phyloP scores from a whole-genome alignment of 768 basidiomycete species.

The Boletus rubroflammeus region DNA sequence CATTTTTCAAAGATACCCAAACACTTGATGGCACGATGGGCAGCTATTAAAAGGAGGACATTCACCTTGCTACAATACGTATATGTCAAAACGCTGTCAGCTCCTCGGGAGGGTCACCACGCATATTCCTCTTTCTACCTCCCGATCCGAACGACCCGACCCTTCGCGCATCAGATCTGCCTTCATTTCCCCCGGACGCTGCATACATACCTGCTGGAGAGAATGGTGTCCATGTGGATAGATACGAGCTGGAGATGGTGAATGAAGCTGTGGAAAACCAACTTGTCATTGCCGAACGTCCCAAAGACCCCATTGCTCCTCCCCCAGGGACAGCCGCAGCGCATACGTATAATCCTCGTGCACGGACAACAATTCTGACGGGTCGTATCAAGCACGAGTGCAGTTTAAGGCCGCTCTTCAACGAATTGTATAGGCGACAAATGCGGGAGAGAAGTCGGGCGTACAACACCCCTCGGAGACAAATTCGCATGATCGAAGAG shows the following conservation, averaged over 20 bases:
- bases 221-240: slow-evolving; percentile 42
- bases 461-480: slow-evolving; percentile 63
- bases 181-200: slow-evolving; percentile 27
- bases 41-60: slow-evolving; percentile 68
- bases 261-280: slow-evolving; percentile 83
- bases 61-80: slow-evolving; percentile 81
- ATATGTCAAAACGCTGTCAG: slow-evolving; percentile 58
- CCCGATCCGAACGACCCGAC: slow-evolving; percentile 48
- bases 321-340: slow-evolving; percentile 33
- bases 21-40: slow-evolving; percentile 84
- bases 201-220: slow-evolving; percentile 30
- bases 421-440: slow-evolving; percentile 63
- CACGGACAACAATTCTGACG: slow-evolving; percentile 73
- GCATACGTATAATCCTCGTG: slow-evolving; percentile 50
- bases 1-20: slow-evolving; percentile 64
- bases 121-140: slow-evolving; percentile 66
- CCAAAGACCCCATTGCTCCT: slow-evolving; percentile 54
- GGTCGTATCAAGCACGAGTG: slow-evolving; percentile 82
- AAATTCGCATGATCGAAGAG: slow-evolving; percentile 74
- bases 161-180: slow-evolving; percentile 22
- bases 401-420: slow-evolving; percentile 65
- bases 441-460: slow-evolving; percentile 64
- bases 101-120: slow-evolving; percentile 46
- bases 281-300: slow-evolving; percentile 78
- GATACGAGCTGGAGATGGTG: slow-evolving; percentile 87